A percentile compares a stretch with the other conserved stretches of the same genome.
These are phyloP conservation scores for Plasmodium billcollinsi DNA, from an alignment of 169 alveolate genomes.

Conservation along the genomic window DNA sequence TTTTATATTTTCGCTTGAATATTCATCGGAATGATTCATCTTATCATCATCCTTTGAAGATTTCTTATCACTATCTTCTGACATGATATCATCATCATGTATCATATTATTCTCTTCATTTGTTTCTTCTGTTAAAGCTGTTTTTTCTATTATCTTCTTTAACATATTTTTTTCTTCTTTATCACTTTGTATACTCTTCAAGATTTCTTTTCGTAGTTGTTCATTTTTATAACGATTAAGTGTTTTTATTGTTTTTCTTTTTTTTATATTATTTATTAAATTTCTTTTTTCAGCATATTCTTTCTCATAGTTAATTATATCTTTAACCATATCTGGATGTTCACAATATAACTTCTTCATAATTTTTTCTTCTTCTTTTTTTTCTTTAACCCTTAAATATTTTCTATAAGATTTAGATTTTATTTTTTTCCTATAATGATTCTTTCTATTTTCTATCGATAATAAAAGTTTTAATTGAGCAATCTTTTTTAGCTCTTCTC, in stretches of 20 bases:
- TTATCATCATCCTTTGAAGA: slow-evolving; percentile 1
- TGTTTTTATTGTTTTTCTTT: slow-evolving; percentile 30
- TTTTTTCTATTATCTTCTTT: slow-evolving; percentile 20
- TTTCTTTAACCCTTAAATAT: slow-evolving; percentile 43
- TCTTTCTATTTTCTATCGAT: slow-evolving; percentile 22
- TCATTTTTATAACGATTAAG: slow-evolving; percentile 66
- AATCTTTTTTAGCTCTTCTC: slow-evolving; percentile 27
- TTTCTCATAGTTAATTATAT: slow-evolving; percentile 22
- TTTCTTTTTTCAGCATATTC: slow-evolving; percentile 74
- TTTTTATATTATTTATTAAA: slow-evolving; percentile 51
- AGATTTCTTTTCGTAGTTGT: slow-evolving; percentile 41
- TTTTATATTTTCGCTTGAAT: background rate
- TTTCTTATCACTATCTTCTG: background rate
- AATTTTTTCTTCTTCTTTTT: slow-evolving; percentile 53
- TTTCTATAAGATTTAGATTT: slow-evolving; percentile 61
- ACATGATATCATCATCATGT: background rate
- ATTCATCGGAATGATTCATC: background rate
- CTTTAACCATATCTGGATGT: slow-evolving; percentile 31
- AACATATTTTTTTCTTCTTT: slow-evolving; percentile 70
- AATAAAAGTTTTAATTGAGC: slow-evolving; percentile 30
- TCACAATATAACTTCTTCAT: slow-evolving; percentile 18
- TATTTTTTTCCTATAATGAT: slow-evolving; percentile 19
- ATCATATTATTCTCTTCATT: background rate
- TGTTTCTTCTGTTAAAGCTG: slow-evolving; percentile 1
- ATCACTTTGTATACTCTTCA: slow-evolving; percentile 27